Percentiles rank a stretch among this genome's conserved stretches.
phyloP scores from a whole-genome alignment of 1,284 basidiomycete genomes.

The Phaffia rhodozyma region DNA sequence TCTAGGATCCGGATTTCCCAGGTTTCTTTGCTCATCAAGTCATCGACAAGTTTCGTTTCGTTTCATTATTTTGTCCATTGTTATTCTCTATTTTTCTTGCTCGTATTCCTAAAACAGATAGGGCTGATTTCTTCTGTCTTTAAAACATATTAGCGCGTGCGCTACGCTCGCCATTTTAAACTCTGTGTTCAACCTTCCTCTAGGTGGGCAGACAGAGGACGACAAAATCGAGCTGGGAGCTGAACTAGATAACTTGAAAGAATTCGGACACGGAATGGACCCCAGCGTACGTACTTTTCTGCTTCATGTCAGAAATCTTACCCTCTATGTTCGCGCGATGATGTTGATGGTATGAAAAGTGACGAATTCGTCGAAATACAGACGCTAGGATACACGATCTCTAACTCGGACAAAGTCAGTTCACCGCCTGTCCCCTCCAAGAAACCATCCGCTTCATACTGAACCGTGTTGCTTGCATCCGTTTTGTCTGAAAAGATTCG shows the following conservation, averaged over 20 bases:
- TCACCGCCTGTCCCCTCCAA: neutral
- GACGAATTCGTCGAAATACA: slow-evolving; percentile 5
- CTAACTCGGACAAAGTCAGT: slow-evolving; percentile 65
- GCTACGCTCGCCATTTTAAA: slow-evolving; percentile 86
- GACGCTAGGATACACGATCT: slow-evolving; percentile 69
- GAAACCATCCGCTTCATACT: neutral
- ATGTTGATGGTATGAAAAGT: neutral
- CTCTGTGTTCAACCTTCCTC: slow-evolving; percentile 70
- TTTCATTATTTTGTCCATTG: no score
- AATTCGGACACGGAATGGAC: slow-evolving; percentile 72
- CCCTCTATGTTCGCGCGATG: neutral
- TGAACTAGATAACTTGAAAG: slow-evolving; percentile 59
- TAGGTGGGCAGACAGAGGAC: slow-evolving; percentile 30
- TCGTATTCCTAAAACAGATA: neutral
- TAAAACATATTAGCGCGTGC: slow-evolving; percentile 62
- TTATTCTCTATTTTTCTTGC: neutral
- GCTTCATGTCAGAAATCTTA: neutral
- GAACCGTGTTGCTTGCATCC: neutral
- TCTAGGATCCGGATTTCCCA: slow-evolving; percentile 58
- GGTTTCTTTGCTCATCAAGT: slow-evolving; percentile 81
- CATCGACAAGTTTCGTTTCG: slow-evolving; percentile 13
- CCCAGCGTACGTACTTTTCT: slow-evolving; percentile 41
- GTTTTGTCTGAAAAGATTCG: slow-evolving; percentile 28
- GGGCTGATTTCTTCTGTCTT: neutral
- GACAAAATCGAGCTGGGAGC: slow-evolving; percentile 40